These are phyloP conservation scores for Eustoma russellianum DNA, from an alignment of 257 asterid genomes.

Conservation along the genomic window DNA sequence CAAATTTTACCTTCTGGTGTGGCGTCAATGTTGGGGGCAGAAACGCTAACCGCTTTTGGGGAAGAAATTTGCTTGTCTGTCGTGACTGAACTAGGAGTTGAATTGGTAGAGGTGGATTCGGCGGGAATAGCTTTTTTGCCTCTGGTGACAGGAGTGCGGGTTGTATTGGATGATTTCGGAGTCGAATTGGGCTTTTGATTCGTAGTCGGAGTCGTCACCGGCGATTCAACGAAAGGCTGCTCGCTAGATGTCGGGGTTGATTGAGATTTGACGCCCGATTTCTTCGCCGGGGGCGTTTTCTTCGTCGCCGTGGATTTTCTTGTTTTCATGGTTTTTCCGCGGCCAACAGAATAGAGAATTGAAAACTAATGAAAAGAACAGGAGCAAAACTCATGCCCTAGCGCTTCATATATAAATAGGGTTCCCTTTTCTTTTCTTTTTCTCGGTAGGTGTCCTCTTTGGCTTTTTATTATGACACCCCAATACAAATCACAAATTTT, in stretches of 20 bases:
- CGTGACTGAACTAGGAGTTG: no score
- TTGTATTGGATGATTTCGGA: slow-evolving; percentile 12
- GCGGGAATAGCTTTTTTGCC: slow-evolving; percentile 16
- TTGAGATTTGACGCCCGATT: slow-evolving; percentile 21
- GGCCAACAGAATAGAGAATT: no score
- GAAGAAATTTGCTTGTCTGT: neutral
- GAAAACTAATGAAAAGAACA: no score
- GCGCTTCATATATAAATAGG: no score
- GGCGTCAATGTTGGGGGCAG: slow-evolving; percentile 9
- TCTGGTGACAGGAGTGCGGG: slow-evolving; percentile 24
- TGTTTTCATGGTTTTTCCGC: slow-evolving; percentile 28
- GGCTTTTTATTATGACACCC: no score
- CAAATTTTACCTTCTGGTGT: slow-evolving; percentile 23
- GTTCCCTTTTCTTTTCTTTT: no score
- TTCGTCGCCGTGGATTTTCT: slow-evolving; percentile 23
- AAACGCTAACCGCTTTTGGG: neutral
- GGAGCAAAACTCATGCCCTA: slow-evolving; percentile 2
- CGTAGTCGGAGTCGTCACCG: neutral
- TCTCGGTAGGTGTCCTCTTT: no score
- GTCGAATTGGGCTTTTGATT: neutral
- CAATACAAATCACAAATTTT: no score
- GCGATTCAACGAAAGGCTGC: slow-evolving; percentile 12
- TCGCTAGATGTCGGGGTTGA: slow-evolving; percentile 17
- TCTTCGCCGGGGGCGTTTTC: slow-evolving; percentile 24
- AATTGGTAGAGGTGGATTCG: slow-evolving; percentile 3